Evolutionary conservation across 768 basidiomycete genomes (phyloP), one percentile per base, ranked within the genome.

Genomic region (Amanita pallidorosea): DNA sequence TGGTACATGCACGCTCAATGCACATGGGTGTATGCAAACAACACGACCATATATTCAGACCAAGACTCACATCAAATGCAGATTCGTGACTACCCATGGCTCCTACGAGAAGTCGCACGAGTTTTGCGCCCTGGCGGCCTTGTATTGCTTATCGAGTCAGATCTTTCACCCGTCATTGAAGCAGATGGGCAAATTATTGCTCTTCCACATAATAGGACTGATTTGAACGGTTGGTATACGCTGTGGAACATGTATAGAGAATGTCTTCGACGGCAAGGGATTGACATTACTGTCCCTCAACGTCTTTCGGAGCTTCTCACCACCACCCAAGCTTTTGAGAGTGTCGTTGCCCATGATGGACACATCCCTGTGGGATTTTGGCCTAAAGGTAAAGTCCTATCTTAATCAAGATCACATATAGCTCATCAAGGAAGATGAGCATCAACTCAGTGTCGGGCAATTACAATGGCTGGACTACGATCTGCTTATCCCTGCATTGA

Each of bases 381-480:
- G 80, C 81, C 80, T 25, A 70, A 68, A 69, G 81, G 83, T 79
- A 53, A 7, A 17, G 20, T 53, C 5, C 18, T 47, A 34, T 17
- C 25, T 45, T 49, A 49, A 54, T 38, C 53, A 50, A 29, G n/a
- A 29, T 40, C 51, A 50, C 45, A 55, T 13, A 49, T 51, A 18
- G 49, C 58, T 46, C 42, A 33, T 41, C 23, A 37, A 20, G 18
- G 17, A 45, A 85, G 83, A 85, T 62, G 69, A 71, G 7, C 65
- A 74, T 47, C 69, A 75, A 33, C 70, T 85, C 33, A 83, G 80
- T 20, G 74, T 83, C 45, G 83, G 81, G 6, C 81, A 85, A 57
- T 64, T 85, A 18, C 80, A 82, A 36, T 85, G 84, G 84, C 78
- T 85, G 79, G 76, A 79, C 54, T 79, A 77, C 57, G 84, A 85